phyloP scores from a whole-genome alignment of 148 eudicot species.

The Pouteria glomerata region DNA sequence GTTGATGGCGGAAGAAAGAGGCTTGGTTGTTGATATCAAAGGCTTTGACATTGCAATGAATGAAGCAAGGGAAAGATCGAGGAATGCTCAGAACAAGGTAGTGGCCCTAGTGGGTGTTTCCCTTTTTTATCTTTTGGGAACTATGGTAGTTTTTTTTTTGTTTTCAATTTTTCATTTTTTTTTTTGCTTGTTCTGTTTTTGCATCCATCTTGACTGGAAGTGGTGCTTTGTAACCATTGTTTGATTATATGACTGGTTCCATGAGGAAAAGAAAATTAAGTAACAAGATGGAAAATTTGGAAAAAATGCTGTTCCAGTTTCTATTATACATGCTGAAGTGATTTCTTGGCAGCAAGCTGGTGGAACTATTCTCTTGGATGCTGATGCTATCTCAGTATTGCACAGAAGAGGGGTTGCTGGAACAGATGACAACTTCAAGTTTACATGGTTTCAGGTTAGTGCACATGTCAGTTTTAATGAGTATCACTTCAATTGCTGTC shows the following conservation, averaged over 20 bases:
- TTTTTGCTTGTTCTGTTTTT: not conserved
- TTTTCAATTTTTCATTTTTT: not conserved
- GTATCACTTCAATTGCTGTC: not conserved
- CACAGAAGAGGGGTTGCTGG: conserved; percentile 58
- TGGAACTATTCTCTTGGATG: conserved; percentile 74
- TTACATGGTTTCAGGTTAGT: conserved; percentile 78
- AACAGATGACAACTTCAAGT: conserved; percentile 79
- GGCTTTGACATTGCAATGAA: conserved; percentile 77
- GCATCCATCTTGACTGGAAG: not conserved
- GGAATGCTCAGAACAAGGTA: conserved; percentile 86
- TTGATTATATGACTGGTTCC: not conserved
- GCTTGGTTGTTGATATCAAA: conserved; percentile 69
- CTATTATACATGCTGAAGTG: not conserved
- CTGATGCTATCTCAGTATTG: conserved; percentile 83
- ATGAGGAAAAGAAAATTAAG: not conserved
- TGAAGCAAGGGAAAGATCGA: conserved; percentile 87
- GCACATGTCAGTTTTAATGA: not conserved
- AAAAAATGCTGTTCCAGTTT: not conserved
- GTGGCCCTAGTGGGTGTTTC: too few species aligned
- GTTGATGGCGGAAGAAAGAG: conserved; percentile 98
- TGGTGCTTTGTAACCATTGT: not conserved
- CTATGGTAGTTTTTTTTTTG: too few species aligned
- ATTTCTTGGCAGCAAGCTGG: conserved; percentile 64
- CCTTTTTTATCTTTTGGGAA: too few species aligned
- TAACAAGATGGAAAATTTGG: not conserved